A percentile compares a stretch with the other conserved stretches of the same genome.
These are phyloP conservation scores for Curvularia sp. DNA, from an alignment of 2,329 filamentous ascomycete genomes.

Conservation along the genomic window DNA sequence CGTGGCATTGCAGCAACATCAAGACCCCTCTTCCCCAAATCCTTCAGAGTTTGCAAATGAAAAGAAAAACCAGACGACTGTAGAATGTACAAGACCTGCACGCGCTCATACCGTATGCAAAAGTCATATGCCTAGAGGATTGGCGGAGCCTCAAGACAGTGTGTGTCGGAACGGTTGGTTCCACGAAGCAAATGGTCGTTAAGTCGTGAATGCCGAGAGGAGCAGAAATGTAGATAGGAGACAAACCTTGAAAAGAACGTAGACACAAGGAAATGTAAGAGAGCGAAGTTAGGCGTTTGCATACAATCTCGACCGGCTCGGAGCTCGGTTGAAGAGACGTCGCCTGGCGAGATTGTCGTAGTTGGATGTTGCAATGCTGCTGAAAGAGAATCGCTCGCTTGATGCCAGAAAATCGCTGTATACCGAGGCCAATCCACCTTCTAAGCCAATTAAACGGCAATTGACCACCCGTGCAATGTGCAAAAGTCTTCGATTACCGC, in stretches of 20 bases:
- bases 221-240: slow-evolving; percentile 42
- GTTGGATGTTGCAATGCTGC: slow-evolving; percentile 22
- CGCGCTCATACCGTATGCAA: slow-evolving; percentile 46
- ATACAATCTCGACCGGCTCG: slow-evolving; percentile 10
- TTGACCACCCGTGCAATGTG: slow-evolving; percentile 28
- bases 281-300: slow-evolving; percentile 20
- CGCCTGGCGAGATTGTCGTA: slow-evolving; percentile 61
- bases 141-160: slow-evolving; percentile 39
- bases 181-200: slow-evolving; percentile 43
- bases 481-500: slow-evolving; percentile 31
- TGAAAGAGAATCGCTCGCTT: slow-evolving; percentile 29
- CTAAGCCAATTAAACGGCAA: slow-evolving; percentile 34
- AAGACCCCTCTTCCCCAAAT: slow-evolving; percentile 9
- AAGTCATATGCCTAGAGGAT: slow-evolving; percentile 48
- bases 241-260: slow-evolving; percentile 42
- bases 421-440: slow-evolving; percentile 29
- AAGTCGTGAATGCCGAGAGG: slow-evolving; percentile 46
- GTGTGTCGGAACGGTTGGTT: slow-evolving; percentile 25
- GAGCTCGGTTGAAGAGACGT: slow-evolving; percentile 55
- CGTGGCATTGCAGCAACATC: slow-evolving; percentile 27
- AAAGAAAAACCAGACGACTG: slow-evolving; percentile 31
- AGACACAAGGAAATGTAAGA: slow-evolving; percentile 41
- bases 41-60: slow-evolving; percentile 32
- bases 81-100: slow-evolving; percentile 49
- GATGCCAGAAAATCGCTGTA: slow-evolving; percentile 29